Conservation (phyloP, 768 basidiomycete species). For the Termitomyces bulborhizus region DNA sequence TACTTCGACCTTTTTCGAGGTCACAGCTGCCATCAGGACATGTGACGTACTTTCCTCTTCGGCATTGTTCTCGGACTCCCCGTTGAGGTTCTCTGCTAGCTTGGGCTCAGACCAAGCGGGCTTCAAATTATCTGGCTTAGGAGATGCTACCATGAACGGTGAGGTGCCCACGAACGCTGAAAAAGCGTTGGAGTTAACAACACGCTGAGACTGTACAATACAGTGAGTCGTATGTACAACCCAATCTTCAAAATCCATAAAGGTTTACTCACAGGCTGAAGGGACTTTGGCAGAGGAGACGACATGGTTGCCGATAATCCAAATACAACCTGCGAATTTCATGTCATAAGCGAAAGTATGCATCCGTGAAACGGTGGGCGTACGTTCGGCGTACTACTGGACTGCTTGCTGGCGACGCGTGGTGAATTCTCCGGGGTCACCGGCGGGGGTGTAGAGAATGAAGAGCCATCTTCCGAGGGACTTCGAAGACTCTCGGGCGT, state of each 20-base stretch:
- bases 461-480: background rate
- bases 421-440: slow-evolving; percentile 8
- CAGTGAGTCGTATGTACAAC: background rate
- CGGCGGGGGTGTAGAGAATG: slow-evolving; percentile 3
- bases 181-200: slow-evolving; percentile 24
- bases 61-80: background rate
- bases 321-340: slow-evolving; percentile 8
- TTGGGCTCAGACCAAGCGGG: slow-evolving; percentile 15
- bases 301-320: slow-evolving; percentile 12
- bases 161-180: slow-evolving; percentile 33
- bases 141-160: slow-evolving; percentile 23
- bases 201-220: slow-evolving; percentile 2
- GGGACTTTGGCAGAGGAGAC: slow-evolving; percentile 11
- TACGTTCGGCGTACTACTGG: slow-evolving; percentile 6
- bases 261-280: slow-evolving; percentile 8
- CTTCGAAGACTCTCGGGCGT: background rate
- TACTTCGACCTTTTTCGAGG: slow-evolving; percentile 8
- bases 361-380: background rate
- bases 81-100: background rate
- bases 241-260: background rate
- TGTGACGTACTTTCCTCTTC: slow-evolving; percentile 3
- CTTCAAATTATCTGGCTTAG: slow-evolving; percentile 5
- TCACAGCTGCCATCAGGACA: slow-evolving; percentile 12
- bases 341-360: background rate
- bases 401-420: background rate